phyloP scores from a whole-genome alignment of 371 early-diverging fungal species.

The Mucor ambiguus region DNA sequence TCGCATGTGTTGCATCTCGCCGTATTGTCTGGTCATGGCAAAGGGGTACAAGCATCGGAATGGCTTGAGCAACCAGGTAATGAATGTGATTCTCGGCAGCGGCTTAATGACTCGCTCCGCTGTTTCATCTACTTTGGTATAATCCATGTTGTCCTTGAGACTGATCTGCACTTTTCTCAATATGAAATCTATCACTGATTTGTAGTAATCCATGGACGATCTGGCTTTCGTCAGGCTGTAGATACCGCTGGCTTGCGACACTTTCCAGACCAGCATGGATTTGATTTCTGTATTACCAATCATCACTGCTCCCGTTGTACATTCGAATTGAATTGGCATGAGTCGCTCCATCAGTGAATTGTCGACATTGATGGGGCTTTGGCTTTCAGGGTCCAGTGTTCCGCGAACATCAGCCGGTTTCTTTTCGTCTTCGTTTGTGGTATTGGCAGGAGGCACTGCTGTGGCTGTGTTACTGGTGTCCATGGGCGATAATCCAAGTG shows the following conservation, averaged over 20 bases:
- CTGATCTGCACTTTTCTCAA: constrained; percentile 60
- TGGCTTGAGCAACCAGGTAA: constrained; percentile 8
- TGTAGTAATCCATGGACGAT: constrained; percentile 63
- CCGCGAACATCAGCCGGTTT: constrained; percentile 6
- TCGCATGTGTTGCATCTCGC: constrained; percentile 49
- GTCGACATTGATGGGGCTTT: constrained; percentile 17
- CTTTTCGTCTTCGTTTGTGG: not conserved
- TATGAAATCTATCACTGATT: constrained; percentile 54
- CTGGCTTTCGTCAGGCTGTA: constrained; percentile 62
- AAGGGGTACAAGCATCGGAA: constrained; percentile 23
- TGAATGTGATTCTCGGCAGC: not conserved
- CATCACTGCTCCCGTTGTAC: constrained; percentile 71
- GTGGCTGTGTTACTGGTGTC: not conserved
- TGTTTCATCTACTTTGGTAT: constrained; percentile 22
- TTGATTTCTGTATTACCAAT: constrained; percentile 78
- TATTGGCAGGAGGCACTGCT: not conserved
- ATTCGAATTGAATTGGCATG: constrained; percentile 74
- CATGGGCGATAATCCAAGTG: constrained; percentile 47
- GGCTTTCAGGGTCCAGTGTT: constrained; percentile 38
- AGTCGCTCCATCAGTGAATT: constrained; percentile 58
- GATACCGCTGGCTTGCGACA: constrained; percentile 64
- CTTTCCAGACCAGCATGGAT: constrained; percentile 63
- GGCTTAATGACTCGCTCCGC: constrained; percentile 1
- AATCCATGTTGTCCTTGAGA: constrained; percentile 71
- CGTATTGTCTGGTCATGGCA: constrained; percentile 30